Percentiles rank a stretch among this genome's conserved stretches.
Evolutionary conservation across 768 basidiomycete genomes (phyloP).

Genomic region (Rossbeevera mucosa): DNA sequence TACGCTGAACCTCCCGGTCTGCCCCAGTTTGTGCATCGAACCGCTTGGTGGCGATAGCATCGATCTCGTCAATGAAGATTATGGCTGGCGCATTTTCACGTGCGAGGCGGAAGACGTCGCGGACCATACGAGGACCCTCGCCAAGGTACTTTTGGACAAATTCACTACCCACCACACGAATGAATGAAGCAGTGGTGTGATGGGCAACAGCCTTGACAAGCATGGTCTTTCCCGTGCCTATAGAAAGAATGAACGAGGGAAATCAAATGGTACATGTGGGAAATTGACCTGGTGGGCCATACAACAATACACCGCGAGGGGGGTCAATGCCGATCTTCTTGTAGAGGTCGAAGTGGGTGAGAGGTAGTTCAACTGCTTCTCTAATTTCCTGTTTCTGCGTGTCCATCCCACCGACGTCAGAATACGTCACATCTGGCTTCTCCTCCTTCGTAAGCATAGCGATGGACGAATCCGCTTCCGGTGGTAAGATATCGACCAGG

Average conservation of each 20-base stretch:
- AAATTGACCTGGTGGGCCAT: conserved; percentile 86
- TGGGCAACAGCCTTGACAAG: conserved; percentile 99
- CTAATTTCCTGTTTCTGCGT: conserved; percentile 97
- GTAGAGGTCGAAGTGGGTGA: conserved; percentile 97
- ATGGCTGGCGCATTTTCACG: conserved; percentile 96
- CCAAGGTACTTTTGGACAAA: conserved; percentile 99
- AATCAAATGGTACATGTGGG: not conserved
- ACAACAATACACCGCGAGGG: conserved; percentile 92
- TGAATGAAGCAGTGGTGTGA: conserved; percentile 95
- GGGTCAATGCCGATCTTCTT: conserved; percentile 99
- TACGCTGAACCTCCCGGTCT: conserved; percentile 98
- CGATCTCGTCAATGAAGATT: conserved; percentile 99
- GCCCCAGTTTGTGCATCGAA: conserved; percentile 99
- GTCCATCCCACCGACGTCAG: conserved; percentile 97
- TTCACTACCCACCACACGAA: conserved; percentile 96
- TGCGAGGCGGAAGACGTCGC: conserved; percentile 97
- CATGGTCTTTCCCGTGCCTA: conserved; percentile 99
- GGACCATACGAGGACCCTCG: conserved; percentile 99
- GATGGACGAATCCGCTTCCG: conserved; percentile 97
- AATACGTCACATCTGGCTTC: conserved; percentile 89
- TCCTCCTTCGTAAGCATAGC: conserved; percentile 92
- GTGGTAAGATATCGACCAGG: conserved; percentile 95
- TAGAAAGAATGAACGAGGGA: conserved; percentile 3
- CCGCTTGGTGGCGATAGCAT: conserved; percentile 98
- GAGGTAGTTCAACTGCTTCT: conserved; percentile 94